Evolutionary conservation across 139 green algal species (phyloP), one percentile per base, ranked within the genome.

Genomic region (Chlorella sp.): DNA sequence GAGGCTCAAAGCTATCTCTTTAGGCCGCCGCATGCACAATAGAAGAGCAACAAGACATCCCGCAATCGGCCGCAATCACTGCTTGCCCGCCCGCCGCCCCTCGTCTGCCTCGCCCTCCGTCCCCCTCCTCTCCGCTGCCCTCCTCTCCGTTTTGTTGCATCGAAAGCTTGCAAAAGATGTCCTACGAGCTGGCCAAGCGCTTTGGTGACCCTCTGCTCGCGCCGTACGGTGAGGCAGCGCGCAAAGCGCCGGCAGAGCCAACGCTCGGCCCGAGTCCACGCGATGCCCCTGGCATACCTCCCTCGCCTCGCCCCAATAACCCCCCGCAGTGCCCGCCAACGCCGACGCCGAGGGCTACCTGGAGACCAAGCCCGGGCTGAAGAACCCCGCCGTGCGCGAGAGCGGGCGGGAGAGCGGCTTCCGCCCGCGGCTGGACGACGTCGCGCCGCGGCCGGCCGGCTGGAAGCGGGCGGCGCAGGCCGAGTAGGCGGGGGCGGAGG

Each of bases 341-440:
- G 38, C 23, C 3, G 72, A 78, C 31, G 72, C 61, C 17, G 61
- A 78, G 72, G 72, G 72, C 7, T 78, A 50, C 25, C 27, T 71
- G 45, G 72, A 78, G 46, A 36, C 60, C 19, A 78, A 78, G 60
- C 40, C 72, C 7, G 72, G 72, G 7, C 46, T 78, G 45, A 78
- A 78, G 72, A 60, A 78, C 45, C 29, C 29, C 0, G 72, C 72
- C 2, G 72, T 78, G 36, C 60, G 72, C 0, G 33, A 31, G 45
- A 68, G 61, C 46, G 72, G 72, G 12, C 36, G 72, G 4, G 46
- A 65, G 35, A 64, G 60, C 60, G 63, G 19, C 40, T 78, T 42
- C 25, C 23, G 25, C 11, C 72, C 72, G 0, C 19, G 40, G 0
- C 25, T 41, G 9, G 17, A n/a, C 21, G 48, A 78, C 36, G 33